These are phyloP conservation scores for Tetrahymena thermophila DNA, from an alignment of 73 alveolate species.

Conservation along the genomic window DNA sequence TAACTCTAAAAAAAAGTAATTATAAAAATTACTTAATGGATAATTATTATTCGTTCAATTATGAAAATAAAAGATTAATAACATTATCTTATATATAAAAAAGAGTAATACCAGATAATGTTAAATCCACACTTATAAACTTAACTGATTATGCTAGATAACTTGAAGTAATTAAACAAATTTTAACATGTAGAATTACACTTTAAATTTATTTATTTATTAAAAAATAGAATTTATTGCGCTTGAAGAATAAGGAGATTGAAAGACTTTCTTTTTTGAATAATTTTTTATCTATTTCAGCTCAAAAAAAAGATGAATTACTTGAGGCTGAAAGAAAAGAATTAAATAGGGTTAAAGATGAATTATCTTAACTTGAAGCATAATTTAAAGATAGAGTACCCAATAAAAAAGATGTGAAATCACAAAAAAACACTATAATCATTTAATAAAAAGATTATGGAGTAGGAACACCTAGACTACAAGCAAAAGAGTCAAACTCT, in stretches of 20 bases:
- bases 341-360: neutral
- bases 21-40: neutral
- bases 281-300: neutral
- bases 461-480: neutral
- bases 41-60: neutral
- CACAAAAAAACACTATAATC: neutral
- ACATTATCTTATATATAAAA: neutral
- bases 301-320: neutral
- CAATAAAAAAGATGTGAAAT: neutral
- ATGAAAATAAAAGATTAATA: neutral
- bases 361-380: neutral
- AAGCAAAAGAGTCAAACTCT: neutral
- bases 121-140: neutral
- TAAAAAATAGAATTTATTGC: neutral
- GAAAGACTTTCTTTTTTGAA: neutral
- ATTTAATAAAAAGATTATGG: neutral
- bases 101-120: neutral
- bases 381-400: neutral
- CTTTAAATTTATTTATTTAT: neutral
- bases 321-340: neutral
- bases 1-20: neutral
- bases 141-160: neutral
- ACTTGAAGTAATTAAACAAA: neutral
- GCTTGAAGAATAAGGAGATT: neutral
- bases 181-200: neutral